These are phyloP conservation scores for Oidium heveae DNA, from an alignment of 2,329 filamentous ascomycete species.

Conservation along the genomic window DNA sequence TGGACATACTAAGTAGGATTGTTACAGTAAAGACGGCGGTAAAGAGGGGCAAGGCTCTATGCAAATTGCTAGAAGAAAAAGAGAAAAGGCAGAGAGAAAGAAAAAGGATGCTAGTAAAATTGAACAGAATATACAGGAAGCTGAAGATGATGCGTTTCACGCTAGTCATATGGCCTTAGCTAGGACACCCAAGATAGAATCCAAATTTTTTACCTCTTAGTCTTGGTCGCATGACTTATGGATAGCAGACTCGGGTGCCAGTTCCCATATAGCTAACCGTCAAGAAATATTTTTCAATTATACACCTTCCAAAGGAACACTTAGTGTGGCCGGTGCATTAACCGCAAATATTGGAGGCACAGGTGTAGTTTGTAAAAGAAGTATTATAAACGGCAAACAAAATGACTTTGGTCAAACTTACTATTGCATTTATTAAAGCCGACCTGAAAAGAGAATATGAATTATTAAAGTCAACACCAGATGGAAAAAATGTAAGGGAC, in stretches of 20 bases:
- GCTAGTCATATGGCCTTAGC: background rate
- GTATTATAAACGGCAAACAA: background rate
- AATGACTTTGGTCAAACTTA: background rate
- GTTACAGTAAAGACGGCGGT: background rate
- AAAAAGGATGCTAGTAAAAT: background rate
- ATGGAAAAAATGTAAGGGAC: background rate
- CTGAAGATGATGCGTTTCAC: background rate
- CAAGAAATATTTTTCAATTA: background rate
- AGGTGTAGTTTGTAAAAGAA: background rate
- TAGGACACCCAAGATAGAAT: background rate
- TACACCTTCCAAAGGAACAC: background rate
- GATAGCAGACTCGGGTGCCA: background rate
- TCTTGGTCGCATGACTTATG: background rate
- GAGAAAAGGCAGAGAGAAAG: background rate
- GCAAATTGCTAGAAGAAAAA: background rate
- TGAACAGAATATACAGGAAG: background rate
- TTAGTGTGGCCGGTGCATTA: background rate
- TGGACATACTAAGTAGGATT: background rate
- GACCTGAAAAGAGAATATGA: background rate
- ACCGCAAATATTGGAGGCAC: background rate
- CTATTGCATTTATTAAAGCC: background rate
- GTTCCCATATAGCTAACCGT: background rate
- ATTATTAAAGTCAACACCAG: background rate
- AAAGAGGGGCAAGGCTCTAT: background rate
- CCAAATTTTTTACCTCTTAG: background rate